Conservation (phyloP, 106 monocot species). For the Dendrobium chrysotoxum region DNA sequence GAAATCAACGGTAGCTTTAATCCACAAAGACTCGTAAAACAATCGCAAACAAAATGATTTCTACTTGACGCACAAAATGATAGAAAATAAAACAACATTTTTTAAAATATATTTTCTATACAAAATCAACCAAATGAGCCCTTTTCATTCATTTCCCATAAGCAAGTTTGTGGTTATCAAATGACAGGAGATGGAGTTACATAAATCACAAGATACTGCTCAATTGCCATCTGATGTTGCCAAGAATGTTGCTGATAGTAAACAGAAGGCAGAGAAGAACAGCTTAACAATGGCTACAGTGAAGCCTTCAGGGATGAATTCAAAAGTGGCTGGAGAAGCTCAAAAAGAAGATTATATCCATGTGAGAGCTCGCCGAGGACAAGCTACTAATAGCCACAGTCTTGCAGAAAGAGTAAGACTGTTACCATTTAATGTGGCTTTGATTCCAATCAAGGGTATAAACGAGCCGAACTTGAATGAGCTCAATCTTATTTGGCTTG, state of each 20-base stretch:
- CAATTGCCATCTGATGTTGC: slow-evolving; percentile 15
- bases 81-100: no score
- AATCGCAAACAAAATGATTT: no score
- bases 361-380: slow-evolving; percentile 51
- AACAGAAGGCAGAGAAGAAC: slow-evolving; percentile 14
- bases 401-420: slow-evolving; percentile 48
- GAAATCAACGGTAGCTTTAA: no score
- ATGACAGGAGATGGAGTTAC: slow-evolving; percentile 21
- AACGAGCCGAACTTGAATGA: background rate
- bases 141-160: background rate
- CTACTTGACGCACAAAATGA: no score
- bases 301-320: slow-evolving; percentile 15
- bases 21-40: no score
- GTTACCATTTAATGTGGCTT: background rate
- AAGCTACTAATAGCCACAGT: slow-evolving; percentile 55
- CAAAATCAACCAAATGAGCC: no score
- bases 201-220: slow-evolving; percentile 12
- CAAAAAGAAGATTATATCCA: slow-evolving; percentile 34
- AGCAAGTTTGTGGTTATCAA: background rate
- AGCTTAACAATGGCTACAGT: slow-evolving; percentile 18
- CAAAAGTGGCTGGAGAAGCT: slow-evolving; percentile 17
- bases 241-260: slow-evolving; percentile 13
- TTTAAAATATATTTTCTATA: background rate
- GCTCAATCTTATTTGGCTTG: background rate
- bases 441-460: background rate